Base-by-base conservation (phyloP, 1,139 yeast genomes). In the Yamadazyma spencermartinsiae region DNA sequence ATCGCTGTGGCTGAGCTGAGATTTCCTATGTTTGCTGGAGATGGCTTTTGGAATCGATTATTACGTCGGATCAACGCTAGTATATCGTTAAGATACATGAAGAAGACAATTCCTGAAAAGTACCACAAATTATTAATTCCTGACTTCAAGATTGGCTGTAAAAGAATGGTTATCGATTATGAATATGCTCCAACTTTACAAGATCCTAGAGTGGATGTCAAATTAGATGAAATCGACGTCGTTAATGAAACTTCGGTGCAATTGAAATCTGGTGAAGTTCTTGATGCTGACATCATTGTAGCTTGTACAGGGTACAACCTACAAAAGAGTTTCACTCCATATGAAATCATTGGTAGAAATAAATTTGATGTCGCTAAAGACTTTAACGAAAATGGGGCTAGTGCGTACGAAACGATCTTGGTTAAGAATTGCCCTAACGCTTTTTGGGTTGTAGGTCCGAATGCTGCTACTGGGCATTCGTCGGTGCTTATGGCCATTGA, bases 271-370 rank as follows among this genome's bases (percentile, higher is more conserved):
- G 74, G 72, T 0, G 45, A 51, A 24, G 54, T 49, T 28, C 32
- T 67, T 11, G 50, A 58, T 19, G 72, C 68, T 3, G 76, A 70
- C 47, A 60, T 68, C 14, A 66, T 70, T 33, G 70, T 69, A 25
- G 75, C 74, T 4, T 70, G 76, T 48, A 69, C 74, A 24, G 76
- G 76, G 3, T 70, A 70, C 47, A 52, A 66, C 36, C 35, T 61
- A 19, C 37, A 27, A 2, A 52, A 47, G 31, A 51, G 62, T 35
- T 51, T 52, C 35, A 31, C 33, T 5, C 55, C 56, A 2, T 54
- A 52, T 34, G 38, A 53, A 11, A 42, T 64, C 13, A 38, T 45
- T 13, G 74, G 74, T 3, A 48, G 54, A n/a, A 49, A 63, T 34
- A 66, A 65, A 1, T 36, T 42, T 11, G 41, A 53, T 14, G 33